Evolutionary conservation across 2,329 filamentous ascomycete genomes (phyloP).

Genomic region (Chrysosphaeria jannelii): DNA sequence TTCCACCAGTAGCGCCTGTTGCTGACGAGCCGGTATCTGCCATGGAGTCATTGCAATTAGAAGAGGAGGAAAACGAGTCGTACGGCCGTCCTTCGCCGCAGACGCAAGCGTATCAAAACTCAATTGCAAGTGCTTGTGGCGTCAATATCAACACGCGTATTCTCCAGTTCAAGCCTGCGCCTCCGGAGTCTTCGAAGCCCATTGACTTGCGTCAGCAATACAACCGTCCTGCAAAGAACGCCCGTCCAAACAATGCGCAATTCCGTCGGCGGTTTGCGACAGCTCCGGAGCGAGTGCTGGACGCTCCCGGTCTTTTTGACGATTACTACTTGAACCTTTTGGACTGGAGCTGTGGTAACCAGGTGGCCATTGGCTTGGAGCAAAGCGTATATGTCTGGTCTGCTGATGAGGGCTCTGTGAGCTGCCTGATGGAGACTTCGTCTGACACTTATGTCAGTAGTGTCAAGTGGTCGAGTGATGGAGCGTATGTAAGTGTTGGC

Average conservation of each 20-base stretch:
- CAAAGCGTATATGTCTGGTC: slow-evolving; percentile 98
- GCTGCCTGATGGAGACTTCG: slow-evolving; percentile 60
- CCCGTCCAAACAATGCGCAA: slow-evolving; percentile 45
- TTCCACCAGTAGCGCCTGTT: too few species aligned
- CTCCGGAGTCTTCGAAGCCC: slow-evolving; percentile 94
- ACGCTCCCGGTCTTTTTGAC: slow-evolving; percentile 83
- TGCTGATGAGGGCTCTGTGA: slow-evolving; percentile 71
- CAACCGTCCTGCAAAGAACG: slow-evolving; percentile 74
- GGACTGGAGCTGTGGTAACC: slow-evolving; percentile 94
- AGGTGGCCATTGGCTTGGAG: slow-evolving; percentile 91
- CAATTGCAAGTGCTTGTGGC: slow-evolving; percentile 15
- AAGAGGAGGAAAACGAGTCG: slow-evolving; percentile 32
- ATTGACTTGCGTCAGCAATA: slow-evolving; percentile 95
- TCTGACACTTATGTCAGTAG: slow-evolving; percentile 90
- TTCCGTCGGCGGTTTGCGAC: slow-evolving; percentile 80
- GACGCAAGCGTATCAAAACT: slow-evolving; percentile 19
- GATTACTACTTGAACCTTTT: slow-evolving; percentile 98
- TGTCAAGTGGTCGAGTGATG: slow-evolving; percentile 95
- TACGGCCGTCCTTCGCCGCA: slow-evolving; percentile 46
- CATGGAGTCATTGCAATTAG: slow-evolving; percentile 48
- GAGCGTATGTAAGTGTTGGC: slow-evolving; percentile 84
- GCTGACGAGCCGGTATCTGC: slow-evolving; percentile 51
- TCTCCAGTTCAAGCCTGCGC: slow-evolving; percentile 88
- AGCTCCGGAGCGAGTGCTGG: slow-evolving; percentile 80
- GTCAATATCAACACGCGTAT: slow-evolving; percentile 86